A percentile compares a stretch with the other conserved stretches of the same genome.
phyloP scores from a whole-genome alignment of 306 rosid species.

The Rosa multiflora region DNA sequence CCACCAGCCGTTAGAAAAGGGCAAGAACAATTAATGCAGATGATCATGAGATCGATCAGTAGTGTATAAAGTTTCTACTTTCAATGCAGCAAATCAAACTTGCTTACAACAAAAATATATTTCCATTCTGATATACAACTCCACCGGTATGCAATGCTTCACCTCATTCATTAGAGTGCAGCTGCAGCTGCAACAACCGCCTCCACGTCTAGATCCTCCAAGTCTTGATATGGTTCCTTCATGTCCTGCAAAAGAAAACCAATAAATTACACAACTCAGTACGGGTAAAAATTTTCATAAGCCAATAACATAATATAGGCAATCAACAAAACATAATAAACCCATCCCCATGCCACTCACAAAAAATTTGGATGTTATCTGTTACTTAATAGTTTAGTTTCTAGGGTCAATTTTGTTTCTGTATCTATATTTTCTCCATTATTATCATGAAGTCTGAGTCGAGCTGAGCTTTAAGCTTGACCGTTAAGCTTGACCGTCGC shows the following conservation, averaged over 20 bases:
- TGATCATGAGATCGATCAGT: not conserved
- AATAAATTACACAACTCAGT: not conserved
- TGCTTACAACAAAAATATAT: not conserved
- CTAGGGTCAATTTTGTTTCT: not conserved
- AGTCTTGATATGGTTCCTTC: conserved; percentile 71
- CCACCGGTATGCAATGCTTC: not conserved
- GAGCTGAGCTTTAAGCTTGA: not conserved
- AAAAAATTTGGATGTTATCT: not conserved
- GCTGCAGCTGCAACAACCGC: conserved; percentile 43
- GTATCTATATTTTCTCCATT: not conserved
- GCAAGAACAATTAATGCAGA: not conserved
- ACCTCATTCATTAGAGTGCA: conserved; percentile 17
- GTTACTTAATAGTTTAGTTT: not conserved
- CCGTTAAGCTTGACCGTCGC: not conserved
- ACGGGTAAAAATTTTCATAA: not conserved
- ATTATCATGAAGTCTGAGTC: not conserved
- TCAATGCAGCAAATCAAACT: not conserved
- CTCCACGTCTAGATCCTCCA: conserved; percentile 66
- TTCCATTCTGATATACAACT: not conserved
- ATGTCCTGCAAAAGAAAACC: conserved; percentile 45
- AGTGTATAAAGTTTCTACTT: not conserved
- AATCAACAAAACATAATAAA: not conserved
- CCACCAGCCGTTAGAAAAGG: not conserved
- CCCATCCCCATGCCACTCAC: not conserved
- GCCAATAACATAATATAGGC: not conserved